These are phyloP conservation scores for Russula ochroleuca DNA, from an alignment of 768 basidiomycete species.

Conservation along the genomic window DNA sequence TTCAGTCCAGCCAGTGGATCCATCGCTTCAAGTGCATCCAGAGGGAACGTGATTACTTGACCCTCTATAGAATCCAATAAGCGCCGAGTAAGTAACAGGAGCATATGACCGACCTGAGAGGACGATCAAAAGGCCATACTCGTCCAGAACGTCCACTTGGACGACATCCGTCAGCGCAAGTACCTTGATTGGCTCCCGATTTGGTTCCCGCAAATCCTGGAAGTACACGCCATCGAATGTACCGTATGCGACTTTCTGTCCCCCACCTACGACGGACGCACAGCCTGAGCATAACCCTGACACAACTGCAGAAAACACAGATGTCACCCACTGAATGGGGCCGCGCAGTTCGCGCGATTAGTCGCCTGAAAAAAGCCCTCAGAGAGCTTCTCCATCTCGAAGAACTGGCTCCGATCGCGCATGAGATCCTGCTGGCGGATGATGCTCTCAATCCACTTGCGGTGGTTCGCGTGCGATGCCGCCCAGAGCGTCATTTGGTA, in stretches of 20 bases:
- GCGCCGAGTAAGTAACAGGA: neutral
- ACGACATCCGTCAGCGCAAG: slow-evolving; percentile 83
- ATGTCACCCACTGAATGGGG: slow-evolving; percentile 66
- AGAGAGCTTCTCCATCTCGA: slow-evolving; percentile 79
- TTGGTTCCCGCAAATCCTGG: slow-evolving; percentile 74
- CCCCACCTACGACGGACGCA: slow-evolving; percentile 52
- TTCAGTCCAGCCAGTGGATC: slow-evolving; percentile 91
- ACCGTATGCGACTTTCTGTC: slow-evolving; percentile 88
- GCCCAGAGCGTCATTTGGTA: slow-evolving; percentile 93
- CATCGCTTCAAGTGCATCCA: slow-evolving; percentile 85
- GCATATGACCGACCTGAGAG: slow-evolving; percentile 67
- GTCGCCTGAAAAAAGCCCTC: slow-evolving; percentile 84
- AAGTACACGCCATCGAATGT: slow-evolving; percentile 97
- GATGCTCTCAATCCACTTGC: slow-evolving; percentile 93
- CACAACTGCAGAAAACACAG: neutral
- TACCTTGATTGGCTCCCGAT: slow-evolving; percentile 84
- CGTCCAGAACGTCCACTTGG: slow-evolving; percentile 95
- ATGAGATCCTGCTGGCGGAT: slow-evolving; percentile 82
- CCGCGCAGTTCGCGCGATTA: slow-evolving; percentile 92
- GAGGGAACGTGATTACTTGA: slow-evolving; percentile 91
- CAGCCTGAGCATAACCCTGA: neutral
- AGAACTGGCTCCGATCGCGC: slow-evolving; percentile 78
- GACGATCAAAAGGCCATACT: slow-evolving; percentile 93
- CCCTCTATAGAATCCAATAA: slow-evolving; percentile 54
- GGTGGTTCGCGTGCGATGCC: slow-evolving; percentile 73